Percentiles rank a stretch among this genome's conserved stretches.
phyloP scores from a whole-genome alignment of 1,284 basidiomycete species.

The Blastosporella zonata region DNA sequence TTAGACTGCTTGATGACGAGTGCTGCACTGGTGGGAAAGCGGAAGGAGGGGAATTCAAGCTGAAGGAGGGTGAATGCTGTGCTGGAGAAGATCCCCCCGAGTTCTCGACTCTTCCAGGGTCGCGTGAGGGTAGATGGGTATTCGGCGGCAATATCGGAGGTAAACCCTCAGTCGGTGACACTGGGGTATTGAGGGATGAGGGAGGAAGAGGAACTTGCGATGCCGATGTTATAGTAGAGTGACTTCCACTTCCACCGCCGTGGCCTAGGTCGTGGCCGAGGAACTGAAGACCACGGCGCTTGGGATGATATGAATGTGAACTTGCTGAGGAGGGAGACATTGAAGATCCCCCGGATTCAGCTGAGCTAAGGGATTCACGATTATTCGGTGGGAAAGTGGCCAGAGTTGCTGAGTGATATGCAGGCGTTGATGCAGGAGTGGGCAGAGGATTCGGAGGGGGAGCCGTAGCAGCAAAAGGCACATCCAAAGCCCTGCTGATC shows the following conservation, averaged over 20 bases:
- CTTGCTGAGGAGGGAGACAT: constrained; percentile 17
- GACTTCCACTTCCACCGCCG: constrained; percentile 15
- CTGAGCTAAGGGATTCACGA: constrained; percentile 21
- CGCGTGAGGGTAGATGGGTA: constrained; percentile 13
- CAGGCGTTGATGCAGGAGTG: constrained; percentile 1
- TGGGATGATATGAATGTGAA: constrained; percentile 21
- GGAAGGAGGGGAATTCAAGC: constrained; percentile 6
- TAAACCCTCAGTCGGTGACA: constrained; percentile 10
- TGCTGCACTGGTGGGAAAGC: constrained; percentile 8
- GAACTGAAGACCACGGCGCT: constrained; percentile 17
- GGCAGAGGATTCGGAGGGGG: constrained; percentile 1
- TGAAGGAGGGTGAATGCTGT: constrained; percentile 4
- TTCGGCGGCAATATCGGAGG: constrained; percentile 25
- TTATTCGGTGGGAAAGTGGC: constrained; percentile 2
- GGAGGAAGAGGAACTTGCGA: constrained; percentile 13
- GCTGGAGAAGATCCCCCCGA: background rate
- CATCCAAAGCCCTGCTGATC: constrained; percentile 7
- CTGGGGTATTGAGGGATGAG: constrained; percentile 14
- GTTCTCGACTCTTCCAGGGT: background rate
- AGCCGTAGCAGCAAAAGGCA: background rate
- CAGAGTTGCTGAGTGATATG: constrained; percentile 4
- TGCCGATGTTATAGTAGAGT: constrained; percentile 19
- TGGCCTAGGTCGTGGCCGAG: constrained; percentile 12
- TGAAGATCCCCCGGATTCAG: constrained; percentile 19
- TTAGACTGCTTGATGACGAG: constrained; percentile 8